A percentile compares a stretch with the other conserved stretches of the same genome.
These are phyloP conservation scores for Pelargonium myrrhifolium DNA, from an alignment of 441 rosid genomes.

Conservation along the genomic window DNA sequence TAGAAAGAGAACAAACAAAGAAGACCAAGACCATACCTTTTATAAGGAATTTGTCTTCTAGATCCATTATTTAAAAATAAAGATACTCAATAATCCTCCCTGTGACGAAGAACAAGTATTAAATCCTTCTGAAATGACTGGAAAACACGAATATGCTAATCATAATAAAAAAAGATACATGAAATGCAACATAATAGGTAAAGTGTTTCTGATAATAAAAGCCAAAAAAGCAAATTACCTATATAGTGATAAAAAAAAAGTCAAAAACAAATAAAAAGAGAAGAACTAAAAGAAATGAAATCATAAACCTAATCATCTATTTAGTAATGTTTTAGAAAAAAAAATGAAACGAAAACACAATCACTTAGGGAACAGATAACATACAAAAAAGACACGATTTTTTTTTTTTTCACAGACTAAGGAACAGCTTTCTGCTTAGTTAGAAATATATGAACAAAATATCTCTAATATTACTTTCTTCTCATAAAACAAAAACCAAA, in stretches of 20 bases:
- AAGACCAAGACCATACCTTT: constrained; percentile 35
- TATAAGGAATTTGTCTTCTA: constrained; percentile 40
- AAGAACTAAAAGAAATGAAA: neutral
- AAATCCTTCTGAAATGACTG: constrained; percentile 6
- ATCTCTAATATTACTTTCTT: neutral
- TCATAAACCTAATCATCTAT: neutral
- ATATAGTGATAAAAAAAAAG: neutral
- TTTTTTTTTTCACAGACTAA: neutral
- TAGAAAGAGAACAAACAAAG: constrained; percentile 6
- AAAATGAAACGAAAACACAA: neutral
- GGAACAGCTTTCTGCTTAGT: neutral
- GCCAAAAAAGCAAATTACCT: neutral
- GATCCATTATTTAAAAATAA: constrained; percentile 35
- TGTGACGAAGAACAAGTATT: constrained; percentile 18
- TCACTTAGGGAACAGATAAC: neutral
- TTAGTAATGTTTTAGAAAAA: neutral
- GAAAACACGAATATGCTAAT: constrained; percentile 4
- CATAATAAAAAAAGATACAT: constrained; percentile 1
- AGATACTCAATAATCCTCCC: constrained; percentile 27
- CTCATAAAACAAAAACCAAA: neutral
- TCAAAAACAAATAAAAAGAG: neutral
- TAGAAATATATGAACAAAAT: neutral
- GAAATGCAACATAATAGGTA: neutral
- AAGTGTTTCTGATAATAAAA: neutral
- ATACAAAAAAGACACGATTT: neutral